Base-by-base conservation (phyloP, 2,329 filamentous ascomycete genomes). In the Rhinocladiella mackenziei region DNA sequence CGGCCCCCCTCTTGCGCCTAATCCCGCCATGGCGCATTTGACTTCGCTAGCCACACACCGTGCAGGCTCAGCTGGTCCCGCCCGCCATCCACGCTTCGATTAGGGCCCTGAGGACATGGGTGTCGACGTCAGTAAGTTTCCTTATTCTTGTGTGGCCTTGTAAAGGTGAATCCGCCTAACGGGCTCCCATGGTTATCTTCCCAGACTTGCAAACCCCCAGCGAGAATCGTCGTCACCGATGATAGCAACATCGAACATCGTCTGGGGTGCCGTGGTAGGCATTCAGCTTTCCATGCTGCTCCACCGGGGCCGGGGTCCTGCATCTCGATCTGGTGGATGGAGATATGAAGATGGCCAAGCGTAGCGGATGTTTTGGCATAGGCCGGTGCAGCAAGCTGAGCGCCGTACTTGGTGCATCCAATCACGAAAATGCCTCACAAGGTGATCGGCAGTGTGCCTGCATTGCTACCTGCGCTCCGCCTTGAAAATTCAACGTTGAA, bases 41-140 rank as follows among this genome's bases (percentile, higher is more conserved):
- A 39, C 15, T 28, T 39, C 36, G 36, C 22, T 39, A n/a, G 36
- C 23, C 36, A 23, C n/a, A n/a, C n/a, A n/a, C n/a, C n/a, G n/a
- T n/a, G n/a, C n/a, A n/a, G n/a, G n/a, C n/a, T n/a, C n/a, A 28
- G 36, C 36, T 39, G 14, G 29, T 19, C 19, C 33, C 33, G 11
- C 33, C 33, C 33, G 33, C 23, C 17, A 36, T 36, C 18, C 18
- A 36, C 33, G 5, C 33, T 19, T 36, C 33, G 19, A 36, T 19
- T 5, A 36, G 33, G 33, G 19, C 23, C 33, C 15, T 36, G 19
- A 36, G 15, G 18, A 36, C 23, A 36, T 36, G 17, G 23, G 23
- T 11, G 17, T 36, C 33, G 19, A 19, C 17, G 19, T 36, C 33
- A 18, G 33, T 11, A 36, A 36, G n/a, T 23, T 19, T 36, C 19